Evolutionary conservation across 169 alveolate species (phyloP).

Genomic region (Plasmodium chabaudi): DNA sequence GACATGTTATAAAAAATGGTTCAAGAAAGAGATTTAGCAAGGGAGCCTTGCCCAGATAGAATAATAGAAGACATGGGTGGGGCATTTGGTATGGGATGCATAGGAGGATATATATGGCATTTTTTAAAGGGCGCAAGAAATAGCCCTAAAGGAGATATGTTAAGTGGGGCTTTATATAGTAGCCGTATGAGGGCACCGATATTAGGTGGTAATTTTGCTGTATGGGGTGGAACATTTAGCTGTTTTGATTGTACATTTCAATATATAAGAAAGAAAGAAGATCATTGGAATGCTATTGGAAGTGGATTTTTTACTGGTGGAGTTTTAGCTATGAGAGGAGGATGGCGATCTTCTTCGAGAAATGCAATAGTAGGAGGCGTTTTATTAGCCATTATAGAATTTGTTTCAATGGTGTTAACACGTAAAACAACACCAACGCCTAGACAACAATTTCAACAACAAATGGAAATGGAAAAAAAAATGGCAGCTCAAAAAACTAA

Average conservation of each 20-base stretch:
- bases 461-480: slow-evolving; percentile 83
- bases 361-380: slow-evolving; percentile 94
- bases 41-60: slow-evolving; percentile 97
- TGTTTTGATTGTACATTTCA: slow-evolving; percentile 94
- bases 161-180: slow-evolving; percentile 93
- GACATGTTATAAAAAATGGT: slow-evolving; percentile 71
- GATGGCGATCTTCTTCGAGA: slow-evolving; percentile 88
- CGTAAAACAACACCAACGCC: slow-evolving; percentile 89
- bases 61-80: slow-evolving; percentile 97
- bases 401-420: slow-evolving; percentile 89
- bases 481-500: slow-evolving; percentile 71
- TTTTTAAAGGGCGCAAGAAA: slow-evolving; percentile 94
- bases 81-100: slow-evolving; percentile 96
- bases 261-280: slow-evolving; percentile 93
- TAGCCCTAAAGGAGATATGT: slow-evolving; percentile 92
- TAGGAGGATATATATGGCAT: slow-evolving; percentile 95
- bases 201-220: slow-evolving; percentile 96
- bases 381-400: slow-evolving; percentile 90
- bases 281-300: slow-evolving; percentile 95
- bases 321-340: slow-evolving; percentile 92
- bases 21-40: slow-evolving; percentile 89
- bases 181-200: slow-evolving; percentile 94
- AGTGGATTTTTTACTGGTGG: slow-evolving; percentile 97
- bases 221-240: slow-evolving; percentile 98
- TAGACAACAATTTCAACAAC: slow-evolving; percentile 90